Evolutionary conservation across 495 filamentous ascomycete genomes (phyloP), one percentile per base, ranked within the genome.

Genomic region (Trichoderma virens): DNA sequence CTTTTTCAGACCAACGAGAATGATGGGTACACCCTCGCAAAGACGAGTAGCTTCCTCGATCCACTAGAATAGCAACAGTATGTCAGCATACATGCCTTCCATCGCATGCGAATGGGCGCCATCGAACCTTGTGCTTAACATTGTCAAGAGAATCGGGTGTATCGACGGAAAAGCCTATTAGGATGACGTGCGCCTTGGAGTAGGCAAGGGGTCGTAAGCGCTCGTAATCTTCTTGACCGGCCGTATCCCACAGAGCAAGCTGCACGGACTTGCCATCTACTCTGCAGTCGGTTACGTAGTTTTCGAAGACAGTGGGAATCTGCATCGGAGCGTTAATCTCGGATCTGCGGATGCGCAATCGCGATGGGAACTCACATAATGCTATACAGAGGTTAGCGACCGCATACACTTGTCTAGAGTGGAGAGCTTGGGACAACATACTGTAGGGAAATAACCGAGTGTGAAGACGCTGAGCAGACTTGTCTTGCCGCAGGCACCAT

Each of bases 221-320:
- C 74, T 99, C 95, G 78, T 98, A 98, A 72, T 98, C 94, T 85
- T 98, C 94, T 76, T 98, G 94, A 64, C 94, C 94, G n/a, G 94
- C 94, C 47, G 94, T 99, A 88, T 99, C 94, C 94, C 94, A 99
- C 69, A 99, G 79, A 65, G 94, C 94, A 67, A 99, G 83, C 84
- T 99, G 95, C 39, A 99, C 94, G 38, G 92, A 95, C 72, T 95
- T 96, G 63, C 93, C 93, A 75, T 99, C 94, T 65, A 98, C 95
- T 76, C 95, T 85, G 78, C 96, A 97, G 80, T 99, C 94, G 68
- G 94, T 97, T 64, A 99, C 94, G 71, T 99, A 99, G 81, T 98
- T 99, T 77, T 99, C 94, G 77, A 99, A 99, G 45, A 99, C 94
- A 66, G 94, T 99, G 0, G 94, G 94, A 47, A 98, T 95, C 87